Evolutionary conservation across 805 yeast species (phyloP), one percentile per base, ranked within the genome.

Genomic region (Monosporozyma yasuniensis): DNA sequence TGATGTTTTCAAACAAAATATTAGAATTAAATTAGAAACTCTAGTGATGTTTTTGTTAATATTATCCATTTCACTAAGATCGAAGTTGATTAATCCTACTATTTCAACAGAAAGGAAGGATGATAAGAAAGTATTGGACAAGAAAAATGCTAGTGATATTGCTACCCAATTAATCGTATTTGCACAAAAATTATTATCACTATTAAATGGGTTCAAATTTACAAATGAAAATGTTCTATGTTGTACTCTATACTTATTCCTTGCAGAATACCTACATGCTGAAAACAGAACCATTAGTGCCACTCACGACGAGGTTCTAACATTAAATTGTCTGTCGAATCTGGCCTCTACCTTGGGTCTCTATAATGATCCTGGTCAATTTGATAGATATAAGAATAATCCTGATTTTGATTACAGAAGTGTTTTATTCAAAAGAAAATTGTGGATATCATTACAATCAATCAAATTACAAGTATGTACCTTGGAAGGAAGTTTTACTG

Each of bases 381-480:
- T 35, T 44, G 21, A 44, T 6, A 43, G 59, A 22, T 53, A 28
- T 44, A n/a, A 12, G 3, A 46, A 47, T 7, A 38, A 47, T 32
- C 41, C 49, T 6, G 8, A 19, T 12, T 23, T 12, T 42, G 44
- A 32, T 38, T 39, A 44, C 34, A 8, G 47, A 6, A 22, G 44
- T 11, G 34, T 45, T 22, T 19, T 22, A 6, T 39, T 50, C 14
- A 52, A 55, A 35, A 42, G 54, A 21, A 55, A 54, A 44, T 18
- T 58, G 21, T 58, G 62, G 62, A 46, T 54, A 1, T 56, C 60
- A 25, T 18, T 58, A 10, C 61, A 58, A 46, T 52, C 56, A 12
- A 3, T 58, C 5, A 51, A 44, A 14, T 47, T 54, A 14, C 49
- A 46, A 39, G 38, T 49, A 23, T 28, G 47, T 16, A 50, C 54